Base-by-base conservation (phyloP, 352 stramenopile genomes). In the Globisporangium cystogenes region DNA sequence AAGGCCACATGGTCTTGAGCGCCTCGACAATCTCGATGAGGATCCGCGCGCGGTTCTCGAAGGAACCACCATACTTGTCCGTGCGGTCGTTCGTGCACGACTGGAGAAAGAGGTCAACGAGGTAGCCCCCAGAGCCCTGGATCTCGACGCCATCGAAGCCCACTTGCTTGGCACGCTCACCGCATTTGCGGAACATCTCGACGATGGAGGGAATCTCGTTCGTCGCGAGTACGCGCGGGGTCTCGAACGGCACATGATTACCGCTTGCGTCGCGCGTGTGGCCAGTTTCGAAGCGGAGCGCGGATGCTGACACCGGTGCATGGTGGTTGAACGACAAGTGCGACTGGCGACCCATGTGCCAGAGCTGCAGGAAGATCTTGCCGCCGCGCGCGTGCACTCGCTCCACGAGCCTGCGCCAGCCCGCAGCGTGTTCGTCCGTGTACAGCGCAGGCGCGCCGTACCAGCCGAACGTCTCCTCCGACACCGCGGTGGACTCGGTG, bases 71-170 rank as follows among this genome's bases (percentile, higher is more conserved):
- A 47, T 93, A 94, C 42, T 73, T 45, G 65, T 93, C 84, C 0
- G 63, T 85, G 36, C 78, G 72, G 21, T 65, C 60, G 64, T 96
- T 96, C 43, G 57, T 54, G 26, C 37, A 63, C 27, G 59, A 60
- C 52, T 86, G 68, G 10, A 96, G 60, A 59, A 94, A 93, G 50
- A 90, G 67, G 58, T 96, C 82, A 46, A 97, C 57, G 26, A 97
- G 63, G 55, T 96, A 97, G 18, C 87, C 88, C 55, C 97, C 90
- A 3, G 80, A 86, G n/a, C 15, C 55, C 60, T 96, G 88, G 36
- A 97, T 57, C 53, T 96, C 83, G 21, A 96, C 68, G 24, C 86
- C 85, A 42, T 96, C 87, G 60, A 96, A 20, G 65, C 65, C 36
- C 7, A 39, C 48, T 11, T 54, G 35, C 26, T 46, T 54, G 16